Conservation (phyloP, 371 early-diverging fungal species). For the Mortierella sp. region DNA sequence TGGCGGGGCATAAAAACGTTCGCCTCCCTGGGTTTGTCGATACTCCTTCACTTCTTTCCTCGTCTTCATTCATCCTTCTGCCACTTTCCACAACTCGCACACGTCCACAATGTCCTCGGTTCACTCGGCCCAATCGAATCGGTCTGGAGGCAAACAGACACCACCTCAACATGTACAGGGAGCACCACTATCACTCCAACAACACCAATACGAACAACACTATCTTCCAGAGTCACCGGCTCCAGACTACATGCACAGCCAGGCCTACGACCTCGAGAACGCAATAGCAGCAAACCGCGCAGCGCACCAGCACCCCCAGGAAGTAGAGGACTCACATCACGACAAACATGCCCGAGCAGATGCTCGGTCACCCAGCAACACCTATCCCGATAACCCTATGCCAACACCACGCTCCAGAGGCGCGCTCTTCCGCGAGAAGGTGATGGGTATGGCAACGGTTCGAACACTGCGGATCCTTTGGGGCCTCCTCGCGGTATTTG, state of each 20-base stretch:
- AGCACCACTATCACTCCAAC: background rate
- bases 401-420: conserved; percentile 14
- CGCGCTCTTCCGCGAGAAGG: conserved; percentile 20
- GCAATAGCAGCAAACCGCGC: background rate
- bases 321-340: background rate
- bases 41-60: conserved; percentile 2
- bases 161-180: background rate
- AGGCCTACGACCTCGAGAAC: conserved; percentile 8
- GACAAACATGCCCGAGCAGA: conserved; percentile 5
- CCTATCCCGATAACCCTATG: background rate
- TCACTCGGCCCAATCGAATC: no score
- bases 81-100: no score
- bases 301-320: background rate
- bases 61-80: background rate
- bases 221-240: conserved; percentile 3
- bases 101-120: no score
- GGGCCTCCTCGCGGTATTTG: conserved; percentile 31
- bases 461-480: conserved; percentile 29
- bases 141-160: no score
- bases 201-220: conserved; percentile 4
- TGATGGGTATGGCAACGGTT: conserved; percentile 38
- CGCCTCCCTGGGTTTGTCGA: no score
- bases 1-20: no score
- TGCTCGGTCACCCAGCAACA: background rate
- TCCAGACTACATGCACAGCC: conserved; percentile 14